Base-by-base conservation (phyloP, 441 rosid species). In the Eruca vesicaria region DNA sequence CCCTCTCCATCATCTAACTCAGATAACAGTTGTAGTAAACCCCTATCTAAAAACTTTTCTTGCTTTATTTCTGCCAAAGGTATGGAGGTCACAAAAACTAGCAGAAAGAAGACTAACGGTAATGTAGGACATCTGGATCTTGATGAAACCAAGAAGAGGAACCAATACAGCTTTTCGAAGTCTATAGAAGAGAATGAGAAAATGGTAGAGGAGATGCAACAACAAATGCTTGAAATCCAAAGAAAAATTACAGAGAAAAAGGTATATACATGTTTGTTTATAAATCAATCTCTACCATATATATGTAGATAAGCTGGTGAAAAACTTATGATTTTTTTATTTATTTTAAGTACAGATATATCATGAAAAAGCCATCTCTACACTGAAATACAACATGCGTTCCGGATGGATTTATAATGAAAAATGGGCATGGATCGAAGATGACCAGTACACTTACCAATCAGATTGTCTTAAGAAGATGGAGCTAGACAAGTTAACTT, bases 401-500 rank as follows among this genome's bases (percentile, higher is more conserved):
- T 11, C 20, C 28, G 14, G 71, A 67, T 19, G 71, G 71, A 2
- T 26, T n/a, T 15, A 15, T 45, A 65, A 65, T 32, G 38, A 10
- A 45, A 28, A 10, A 38, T 69, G 65, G 73, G 43, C 19, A 36
- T 4, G 12, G 26, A 3, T 18, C 12, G 12, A 52, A 12, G 57
- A 52, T 18, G 21, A 38, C 64, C 7, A 14, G 28, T 8, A 10
- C 18, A 11, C 45, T 9, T 61, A 48, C n/a, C 16, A 8, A 70
- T 19, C 28, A 8, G 5, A 35, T 21, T 62, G 52, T 63, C 23
- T 15, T 10, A 50, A 71, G 38, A 62, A 63, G 53, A 72, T 63
- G 76, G 68, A 32, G 68, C 50, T 71, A 21, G 69, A 62, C 68
- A 72, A 72, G 67, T 10, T 62, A 33, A 62, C 69, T 6, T 72